Conservation (phyloP, 306 rosid genomes). For the Sicyos edulis region DNA sequence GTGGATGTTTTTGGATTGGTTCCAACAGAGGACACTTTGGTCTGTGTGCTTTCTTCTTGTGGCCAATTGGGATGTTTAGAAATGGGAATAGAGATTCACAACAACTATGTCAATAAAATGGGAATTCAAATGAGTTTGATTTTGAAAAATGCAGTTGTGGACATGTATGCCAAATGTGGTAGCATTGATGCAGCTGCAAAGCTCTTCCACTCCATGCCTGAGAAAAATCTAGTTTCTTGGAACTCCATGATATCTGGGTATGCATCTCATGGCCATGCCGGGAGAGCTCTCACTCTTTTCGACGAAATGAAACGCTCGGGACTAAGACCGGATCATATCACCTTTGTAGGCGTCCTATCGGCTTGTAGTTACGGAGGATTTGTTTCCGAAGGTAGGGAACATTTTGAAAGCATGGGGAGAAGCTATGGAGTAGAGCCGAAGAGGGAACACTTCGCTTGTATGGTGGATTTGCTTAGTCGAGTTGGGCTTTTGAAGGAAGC, state of each 20-base stretch:
- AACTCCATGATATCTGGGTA: conserved; percentile 62
- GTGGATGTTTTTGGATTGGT: conserved; percentile 31
- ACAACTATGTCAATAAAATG: conserved; percentile 27
- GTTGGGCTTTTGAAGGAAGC: conserved; percentile 58
- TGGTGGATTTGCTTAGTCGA: conserved; percentile 68
- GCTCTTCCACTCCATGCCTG: conserved; percentile 41
- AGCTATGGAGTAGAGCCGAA: conserved; percentile 48
- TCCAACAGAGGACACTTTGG: conserved; percentile 57
- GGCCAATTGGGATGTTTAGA: conserved; percentile 54
- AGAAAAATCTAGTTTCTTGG: conserved; percentile 59
- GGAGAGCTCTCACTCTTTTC: conserved; percentile 45
- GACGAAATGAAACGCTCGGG: conserved; percentile 40
- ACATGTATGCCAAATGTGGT: conserved; percentile 86
- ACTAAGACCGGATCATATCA: conserved; percentile 48
- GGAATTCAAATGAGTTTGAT: conserved; percentile 34
- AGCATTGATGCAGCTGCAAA: conserved; percentile 40
- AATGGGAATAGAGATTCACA: conserved; percentile 54
- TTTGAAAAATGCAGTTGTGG: conserved; percentile 51
- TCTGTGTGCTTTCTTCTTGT: conserved; percentile 69
- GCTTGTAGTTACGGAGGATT: conserved; percentile 76
- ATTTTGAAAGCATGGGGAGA: conserved; percentile 46
- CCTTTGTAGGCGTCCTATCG: conserved; percentile 57
- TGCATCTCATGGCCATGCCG: conserved; percentile 54
- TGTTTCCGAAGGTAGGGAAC: conserved; percentile 41
- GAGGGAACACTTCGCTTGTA: conserved; percentile 59